Evolutionary conservation across 2,329 filamentous ascomycete genomes (phyloP).

Genomic region (Xylaria sp.): DNA sequence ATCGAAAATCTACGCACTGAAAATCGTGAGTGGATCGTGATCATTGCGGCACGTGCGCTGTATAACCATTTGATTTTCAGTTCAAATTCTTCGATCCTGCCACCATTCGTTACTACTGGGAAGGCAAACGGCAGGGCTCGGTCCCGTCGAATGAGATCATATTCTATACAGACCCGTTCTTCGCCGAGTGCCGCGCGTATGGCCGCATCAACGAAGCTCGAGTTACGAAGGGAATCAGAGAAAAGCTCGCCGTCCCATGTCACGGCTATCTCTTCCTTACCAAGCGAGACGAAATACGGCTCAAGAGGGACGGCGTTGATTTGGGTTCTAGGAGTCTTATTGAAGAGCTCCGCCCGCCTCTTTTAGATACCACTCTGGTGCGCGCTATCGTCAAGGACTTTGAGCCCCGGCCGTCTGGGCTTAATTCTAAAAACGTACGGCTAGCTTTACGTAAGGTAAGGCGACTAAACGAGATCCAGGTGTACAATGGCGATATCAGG

Average conservation of each 20-base stretch:
- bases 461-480: slow-evolving; percentile 9
- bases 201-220: slow-evolving; percentile 18
- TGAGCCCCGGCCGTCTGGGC: slow-evolving; percentile 14
- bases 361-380: slow-evolving; percentile 1
- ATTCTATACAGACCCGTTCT: slow-evolving; percentile 22
- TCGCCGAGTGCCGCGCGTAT: slow-evolving; percentile 20
- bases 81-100: slow-evolving; percentile 23
- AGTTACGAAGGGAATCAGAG: neutral
- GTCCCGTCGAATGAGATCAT: slow-evolving; percentile 16
- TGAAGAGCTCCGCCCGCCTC: slow-evolving; percentile 8
- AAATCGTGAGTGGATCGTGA: slow-evolving; percentile 10
- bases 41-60: slow-evolving; percentile 6
- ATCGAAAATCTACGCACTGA: slow-evolving; percentile 18
- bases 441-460: slow-evolving; percentile 9
- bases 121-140: neutral
- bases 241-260: slow-evolving; percentile 13
- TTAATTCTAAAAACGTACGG: slow-evolving; percentile 12
- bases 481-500: slow-evolving; percentile 17
- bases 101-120: slow-evolving; percentile 1
- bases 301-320: slow-evolving; percentile 8
- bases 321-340: slow-evolving; percentile 9
- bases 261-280: slow-evolving; percentile 21
- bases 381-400: slow-evolving; percentile 18
- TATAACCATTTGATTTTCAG: slow-evolving; percentile 9
- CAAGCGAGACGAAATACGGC: slow-evolving; percentile 1